Conservation (phyloP, 768 basidiomycete genomes). For the Hypholoma sublateritium region DNA sequence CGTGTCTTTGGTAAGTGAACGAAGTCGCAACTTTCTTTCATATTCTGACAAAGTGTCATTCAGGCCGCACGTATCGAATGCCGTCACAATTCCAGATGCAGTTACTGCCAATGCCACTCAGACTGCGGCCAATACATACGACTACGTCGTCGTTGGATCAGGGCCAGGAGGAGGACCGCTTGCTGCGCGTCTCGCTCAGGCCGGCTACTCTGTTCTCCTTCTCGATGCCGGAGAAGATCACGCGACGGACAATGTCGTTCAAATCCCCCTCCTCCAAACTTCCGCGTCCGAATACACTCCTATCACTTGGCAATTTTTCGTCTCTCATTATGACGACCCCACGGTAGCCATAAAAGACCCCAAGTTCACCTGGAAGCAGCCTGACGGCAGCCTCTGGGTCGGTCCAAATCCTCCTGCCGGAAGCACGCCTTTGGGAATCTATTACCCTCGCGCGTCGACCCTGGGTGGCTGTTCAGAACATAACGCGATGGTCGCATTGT, state of each 20-base stretch:
- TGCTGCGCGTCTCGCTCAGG: slow-evolving; percentile 9
- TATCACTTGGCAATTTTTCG: slow-evolving; percentile 9
- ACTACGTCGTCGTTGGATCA: slow-evolving; percentile 8
- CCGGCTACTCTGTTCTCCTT: slow-evolving; percentile 8
- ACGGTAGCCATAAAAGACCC: slow-evolving; percentile 2
- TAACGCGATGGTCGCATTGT: slow-evolving; percentile 9
- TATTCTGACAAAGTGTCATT: too few relatives aligned
- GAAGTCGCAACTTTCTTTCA: too few relatives aligned
- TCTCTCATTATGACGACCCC: slow-evolving; percentile 6
- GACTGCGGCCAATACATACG: neutral
- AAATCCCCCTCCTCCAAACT: slow-evolving; percentile 2
- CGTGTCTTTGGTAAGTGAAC: too few relatives aligned
- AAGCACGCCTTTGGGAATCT: slow-evolving; percentile 6
- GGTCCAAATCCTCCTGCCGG: slow-evolving; percentile 9
- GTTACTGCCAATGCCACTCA: too few relatives aligned
- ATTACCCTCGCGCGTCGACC: slow-evolving; percentile 6
- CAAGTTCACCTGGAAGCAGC: slow-evolving; percentile 8
- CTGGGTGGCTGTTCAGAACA: slow-evolving; percentile 11
- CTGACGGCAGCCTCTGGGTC: slow-evolving; percentile 6
- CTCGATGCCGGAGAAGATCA: slow-evolving; percentile 9
- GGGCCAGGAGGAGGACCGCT: slow-evolving; percentile 10
- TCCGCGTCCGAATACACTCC: slow-evolving; percentile 7
- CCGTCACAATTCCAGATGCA: too few relatives aligned
- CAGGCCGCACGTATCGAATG: too few relatives aligned
- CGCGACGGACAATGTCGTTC: neutral